These are phyloP conservation scores for Apiotrichum veenhuisii DNA, from an alignment of 1,284 basidiomycete species.

Conservation along the genomic window DNA sequence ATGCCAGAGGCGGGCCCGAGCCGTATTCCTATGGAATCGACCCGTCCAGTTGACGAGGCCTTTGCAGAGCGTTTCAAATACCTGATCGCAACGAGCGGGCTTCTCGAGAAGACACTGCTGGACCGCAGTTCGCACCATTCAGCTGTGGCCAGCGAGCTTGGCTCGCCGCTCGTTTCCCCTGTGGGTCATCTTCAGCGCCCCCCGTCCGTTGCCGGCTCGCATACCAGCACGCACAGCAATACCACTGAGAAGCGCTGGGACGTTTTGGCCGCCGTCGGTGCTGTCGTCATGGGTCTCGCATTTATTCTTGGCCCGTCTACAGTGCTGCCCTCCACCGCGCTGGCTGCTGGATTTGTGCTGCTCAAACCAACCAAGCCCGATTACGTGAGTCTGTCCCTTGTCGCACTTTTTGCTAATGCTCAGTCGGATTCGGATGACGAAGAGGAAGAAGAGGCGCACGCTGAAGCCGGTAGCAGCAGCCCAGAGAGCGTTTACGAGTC, in stretches of 20 bases:
- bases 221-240: not conserved
- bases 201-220: not conserved
- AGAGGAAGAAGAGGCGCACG: not conserved
- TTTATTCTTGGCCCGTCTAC: constrained; percentile 4
- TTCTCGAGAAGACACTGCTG: constrained; percentile 32
- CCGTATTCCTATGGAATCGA: not conserved
- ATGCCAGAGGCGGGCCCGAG: not conserved
- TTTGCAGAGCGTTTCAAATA: constrained; percentile 45
- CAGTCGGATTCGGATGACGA: not conserved
- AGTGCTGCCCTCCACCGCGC: constrained; percentile 5
- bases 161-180: not conserved
- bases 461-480: not conserved
- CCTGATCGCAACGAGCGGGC: constrained; percentile 37
- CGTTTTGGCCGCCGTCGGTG: not conserved
- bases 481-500: not conserved
- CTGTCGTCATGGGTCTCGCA: not conserved
- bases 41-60: constrained; percentile 10
- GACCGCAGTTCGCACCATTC: not conserved
- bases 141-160: not conserved
- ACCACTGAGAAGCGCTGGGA: not conserved
- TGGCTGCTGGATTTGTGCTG: constrained; percentile 8
- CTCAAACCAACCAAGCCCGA: not conserved
- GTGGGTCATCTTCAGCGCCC: not conserved
- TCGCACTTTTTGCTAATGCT: not conserved
- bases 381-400: not conserved